Percentiles rank a stretch among this genome's conserved stretches.
These are phyloP conservation scores for Triangularia setosa DNA, from an alignment of 2,329 filamentous ascomycete species.

Conservation along the genomic window DNA sequence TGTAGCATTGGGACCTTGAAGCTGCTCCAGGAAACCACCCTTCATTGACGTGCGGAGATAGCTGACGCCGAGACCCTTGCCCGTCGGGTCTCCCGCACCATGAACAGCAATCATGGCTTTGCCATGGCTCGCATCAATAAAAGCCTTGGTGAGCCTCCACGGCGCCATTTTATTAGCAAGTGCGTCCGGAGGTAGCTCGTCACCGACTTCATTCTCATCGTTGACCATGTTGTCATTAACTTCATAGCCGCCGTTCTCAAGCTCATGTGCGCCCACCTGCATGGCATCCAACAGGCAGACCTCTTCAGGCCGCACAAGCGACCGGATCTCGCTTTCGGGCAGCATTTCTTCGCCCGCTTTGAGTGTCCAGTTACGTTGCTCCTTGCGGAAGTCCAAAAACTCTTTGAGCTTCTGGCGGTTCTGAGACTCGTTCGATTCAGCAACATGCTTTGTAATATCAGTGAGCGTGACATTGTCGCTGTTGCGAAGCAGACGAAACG, in stretches of 20 bases:
- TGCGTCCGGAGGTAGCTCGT: slow-evolving; percentile 63
- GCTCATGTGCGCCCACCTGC: slow-evolving; percentile 89
- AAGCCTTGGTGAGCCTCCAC: slow-evolving; percentile 96
- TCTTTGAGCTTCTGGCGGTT: slow-evolving; percentile 97
- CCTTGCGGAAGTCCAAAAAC: slow-evolving; percentile 87
- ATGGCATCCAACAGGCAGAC: slow-evolving; percentile 93
- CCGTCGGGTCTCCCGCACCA: slow-evolving; percentile 90
- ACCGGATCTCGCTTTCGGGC: slow-evolving; percentile 74
- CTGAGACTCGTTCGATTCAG: slow-evolving; percentile 89
- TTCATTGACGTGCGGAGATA: slow-evolving; percentile 99
- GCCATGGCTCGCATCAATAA: slow-evolving; percentile 85
- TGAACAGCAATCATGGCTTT: slow-evolving; percentile 97
- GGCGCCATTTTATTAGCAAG: slow-evolving; percentile 87
- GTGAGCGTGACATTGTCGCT: slow-evolving; percentile 69
- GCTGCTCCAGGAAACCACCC: slow-evolving; percentile 83
- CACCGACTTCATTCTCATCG: slow-evolving; percentile 56
- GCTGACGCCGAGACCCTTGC: slow-evolving; percentile 88
- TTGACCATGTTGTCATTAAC: slow-evolving; percentile 60
- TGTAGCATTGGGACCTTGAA: slow-evolving; percentile 60
- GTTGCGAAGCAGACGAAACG: slow-evolving; percentile 81
- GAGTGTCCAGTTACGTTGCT: slow-evolving; percentile 82
- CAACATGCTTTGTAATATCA: slow-evolving; percentile 89
- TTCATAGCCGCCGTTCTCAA: slow-evolving; percentile 86
- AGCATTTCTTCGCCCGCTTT: slow-evolving; percentile 69
- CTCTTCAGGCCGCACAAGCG: slow-evolving; percentile 92